Evolutionary conservation across 176 grass and related monocot species (phyloP), one percentile per base, ranked within the genome.

Genomic region (Avena insularis): DNA sequence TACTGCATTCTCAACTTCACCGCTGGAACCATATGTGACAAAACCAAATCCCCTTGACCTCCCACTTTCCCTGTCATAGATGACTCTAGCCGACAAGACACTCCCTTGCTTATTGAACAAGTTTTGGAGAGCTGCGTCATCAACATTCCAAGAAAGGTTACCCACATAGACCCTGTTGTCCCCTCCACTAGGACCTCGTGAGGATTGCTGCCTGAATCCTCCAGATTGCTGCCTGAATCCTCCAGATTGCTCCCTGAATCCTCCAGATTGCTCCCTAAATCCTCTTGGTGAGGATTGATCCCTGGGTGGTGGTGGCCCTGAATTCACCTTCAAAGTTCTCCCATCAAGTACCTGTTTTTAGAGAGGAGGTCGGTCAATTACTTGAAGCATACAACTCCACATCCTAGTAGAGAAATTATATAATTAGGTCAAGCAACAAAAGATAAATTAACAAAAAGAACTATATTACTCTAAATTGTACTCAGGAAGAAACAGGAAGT

Each of bases 31-130:
- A 55, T 86, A 98, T 16, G 93, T 95, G 13, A 98, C 84, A 79
- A 98, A 98, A 70, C 96, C 96, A 38, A 98, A 98, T 40, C 93
- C 92, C 80, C 93, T 92, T 65, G 92, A 95, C 51, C 92, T 85
- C 13, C 96, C 96, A 66, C 66, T 95, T 57, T 98, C 96, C 79
- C 92, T 91, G 60, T 98, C 96, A 66, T 92, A 92, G 64, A 95
- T 85, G 14, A 98, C 80, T 72, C 80, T 94, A 1, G 96, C 96
- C 21, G 91, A 90, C 85, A 95, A 20, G 16, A 98, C 93, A 72
- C 89, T 90, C 16, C 93, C 93, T 87, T 98, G 85, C 59, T 86
- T 71, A 65, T 84, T 92, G 79, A 98, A 98, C 45, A 98, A 71
- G 35, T 85, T 92, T 65, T 90, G 84, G 4, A 98, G 91, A 23